Percentiles rank a stretch among this genome's conserved stretches.
Evolutionary conservation across 2,329 filamentous ascomycete species (phyloP).

Genomic region (Trichoderma oligosporum): DNA sequence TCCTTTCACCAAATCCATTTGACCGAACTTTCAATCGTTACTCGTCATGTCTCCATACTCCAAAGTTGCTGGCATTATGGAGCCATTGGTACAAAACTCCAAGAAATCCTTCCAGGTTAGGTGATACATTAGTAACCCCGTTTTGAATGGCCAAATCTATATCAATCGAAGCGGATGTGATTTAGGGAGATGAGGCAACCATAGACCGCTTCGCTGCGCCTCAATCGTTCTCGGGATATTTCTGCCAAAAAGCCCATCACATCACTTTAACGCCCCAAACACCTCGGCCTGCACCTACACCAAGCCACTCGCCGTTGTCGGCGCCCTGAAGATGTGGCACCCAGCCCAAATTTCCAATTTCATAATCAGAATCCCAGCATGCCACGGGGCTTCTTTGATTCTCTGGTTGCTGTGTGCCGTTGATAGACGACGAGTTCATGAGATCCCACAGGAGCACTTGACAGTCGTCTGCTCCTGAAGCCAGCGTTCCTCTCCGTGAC

Average conservation of each 20-base stretch:
- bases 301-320: conserved; percentile 78
- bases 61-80: neutral
- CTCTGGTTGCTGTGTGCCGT: conserved; percentile 50
- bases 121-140: conserved; percentile 14
- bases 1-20: conserved; percentile 15
- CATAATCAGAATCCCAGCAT: conserved; percentile 82
- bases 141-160: conserved; percentile 11
- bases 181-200: neutral
- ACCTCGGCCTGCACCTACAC: conserved; percentile 74
- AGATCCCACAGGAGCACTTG: conserved; percentile 93
- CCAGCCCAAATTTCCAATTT: conserved; percentile 82
- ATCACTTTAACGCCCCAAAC: conserved; percentile 67
- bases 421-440: conserved; percentile 51
- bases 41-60: conserved; percentile 18
- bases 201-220: neutral
- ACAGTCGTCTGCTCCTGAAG: conserved; percentile 87
- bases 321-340: conserved; percentile 65
- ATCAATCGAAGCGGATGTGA: conserved; percentile 6
- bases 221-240: neutral
- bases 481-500: conserved; percentile 77
- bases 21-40: conserved; percentile 15
- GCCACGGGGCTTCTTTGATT: conserved; percentile 66
- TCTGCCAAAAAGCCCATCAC: conserved; percentile 23
- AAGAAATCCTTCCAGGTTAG: conserved; percentile 9
- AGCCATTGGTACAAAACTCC: conserved; percentile 16